A percentile compares a stretch with the other conserved stretches of the same genome.
Evolutionary conservation across 179 eudicot genomes (phyloP).

Genomic region (Amaranthus tricolor): DNA sequence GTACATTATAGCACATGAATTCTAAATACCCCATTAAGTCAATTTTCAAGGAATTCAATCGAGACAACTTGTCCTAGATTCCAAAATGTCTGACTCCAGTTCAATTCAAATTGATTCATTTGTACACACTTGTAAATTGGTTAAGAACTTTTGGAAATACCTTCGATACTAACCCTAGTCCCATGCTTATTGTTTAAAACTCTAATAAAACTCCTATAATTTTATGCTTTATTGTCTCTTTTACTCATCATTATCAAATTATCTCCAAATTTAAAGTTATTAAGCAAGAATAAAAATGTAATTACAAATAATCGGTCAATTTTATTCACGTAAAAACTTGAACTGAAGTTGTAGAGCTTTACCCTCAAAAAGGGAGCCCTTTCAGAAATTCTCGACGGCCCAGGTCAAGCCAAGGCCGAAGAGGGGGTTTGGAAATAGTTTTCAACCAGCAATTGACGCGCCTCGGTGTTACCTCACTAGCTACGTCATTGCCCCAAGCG

Average conservation of each 20-base stretch:
- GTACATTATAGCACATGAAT: slow-evolving; percentile 7
- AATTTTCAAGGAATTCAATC: neutral
- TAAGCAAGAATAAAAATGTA: neutral
- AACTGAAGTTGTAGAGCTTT: slow-evolving; percentile 30
- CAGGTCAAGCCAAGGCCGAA: slow-evolving; percentile 34
- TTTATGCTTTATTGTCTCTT: no score
- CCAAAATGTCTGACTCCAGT: no score
- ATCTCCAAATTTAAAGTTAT: neutral
- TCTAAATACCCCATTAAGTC: neutral
- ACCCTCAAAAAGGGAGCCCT: slow-evolving; percentile 36
- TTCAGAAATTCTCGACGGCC: slow-evolving; percentile 44
- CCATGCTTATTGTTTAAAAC: no score
- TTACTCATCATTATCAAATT: no score
- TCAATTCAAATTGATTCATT: no score
- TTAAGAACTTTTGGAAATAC: no score
- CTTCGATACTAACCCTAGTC: no score
- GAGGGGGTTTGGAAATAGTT: slow-evolving; percentile 47
- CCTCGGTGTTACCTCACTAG: slow-evolving; percentile 45
- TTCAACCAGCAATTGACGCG: slow-evolving; percentile 49
- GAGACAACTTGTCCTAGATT: neutral
- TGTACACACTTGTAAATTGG: no score
- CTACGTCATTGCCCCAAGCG: slow-evolving; percentile 49
- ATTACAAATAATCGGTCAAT: neutral
- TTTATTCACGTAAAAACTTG: neutral
- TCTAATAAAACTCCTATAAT: no score